A percentile compares a stretch with the other conserved stretches of the same genome.
These are phyloP conservation scores for Crepidotus variabilis DNA, from an alignment of 768 basidiomycete species.

Conservation along the genomic window DNA sequence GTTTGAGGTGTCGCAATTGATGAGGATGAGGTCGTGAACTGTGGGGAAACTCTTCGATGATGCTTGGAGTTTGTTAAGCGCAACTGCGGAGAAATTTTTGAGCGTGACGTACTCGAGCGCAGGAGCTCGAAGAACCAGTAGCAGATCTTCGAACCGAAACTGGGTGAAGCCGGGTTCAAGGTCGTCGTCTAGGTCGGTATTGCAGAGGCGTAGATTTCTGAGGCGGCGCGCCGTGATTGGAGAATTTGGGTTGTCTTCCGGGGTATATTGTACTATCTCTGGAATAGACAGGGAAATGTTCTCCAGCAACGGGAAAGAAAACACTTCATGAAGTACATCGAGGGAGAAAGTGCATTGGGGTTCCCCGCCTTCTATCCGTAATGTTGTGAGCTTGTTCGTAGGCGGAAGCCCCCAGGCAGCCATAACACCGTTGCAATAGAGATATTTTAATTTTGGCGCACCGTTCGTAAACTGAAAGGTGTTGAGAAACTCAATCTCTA, in stretches of 20 bases:
- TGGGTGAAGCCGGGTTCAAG: no score
- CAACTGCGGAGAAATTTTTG: not conserved
- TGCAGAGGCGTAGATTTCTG: not conserved
- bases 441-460: not conserved
- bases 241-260: not conserved
- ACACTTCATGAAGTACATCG: not conserved
- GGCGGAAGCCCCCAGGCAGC: not conserved
- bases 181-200: not conserved
- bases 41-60: not conserved
- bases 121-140: not conserved
- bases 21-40: not conserved
- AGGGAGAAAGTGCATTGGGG: not conserved
- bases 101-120: not conserved
- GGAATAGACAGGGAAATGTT: not conserved
- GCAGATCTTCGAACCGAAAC: not conserved
- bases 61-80: not conserved
- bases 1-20: not conserved
- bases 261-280: not conserved
- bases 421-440: not conserved
- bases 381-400: not conserved
- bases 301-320: not conserved
- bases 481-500: not conserved
- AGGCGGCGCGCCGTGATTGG: not conserved
- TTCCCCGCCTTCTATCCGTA: not conserved
- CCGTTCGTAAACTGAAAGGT: not conserved